phyloP scores from a whole-genome alignment of 352 stramenopile genomes.

The Phytophthora aleatoria region DNA sequence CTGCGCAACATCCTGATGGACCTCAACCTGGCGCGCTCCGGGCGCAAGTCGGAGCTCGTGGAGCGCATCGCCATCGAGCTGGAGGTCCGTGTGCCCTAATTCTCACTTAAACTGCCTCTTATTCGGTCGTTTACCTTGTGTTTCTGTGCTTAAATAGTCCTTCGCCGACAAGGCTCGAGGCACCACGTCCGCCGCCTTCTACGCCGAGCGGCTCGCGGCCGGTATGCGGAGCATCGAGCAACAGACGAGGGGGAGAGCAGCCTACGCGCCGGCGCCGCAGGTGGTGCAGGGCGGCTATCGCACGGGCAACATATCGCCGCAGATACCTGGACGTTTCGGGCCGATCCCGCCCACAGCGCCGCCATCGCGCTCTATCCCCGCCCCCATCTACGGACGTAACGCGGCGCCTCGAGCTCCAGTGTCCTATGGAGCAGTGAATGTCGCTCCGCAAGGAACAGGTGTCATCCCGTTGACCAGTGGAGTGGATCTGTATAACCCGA shows the following conservation, averaged over 20 bases:
- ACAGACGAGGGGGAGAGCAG: constrained; percentile 35
- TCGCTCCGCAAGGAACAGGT: constrained; percentile 11
- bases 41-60: constrained; percentile 80
- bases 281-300: constrained; percentile 8
- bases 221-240: constrained; percentile 57
- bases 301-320: constrained; percentile 1
- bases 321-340: constrained; percentile 7
- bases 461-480: constrained; percentile 32
- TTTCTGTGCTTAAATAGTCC: constrained; percentile 28
- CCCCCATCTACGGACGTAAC: constrained; percentile 22
- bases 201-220: constrained; percentile 53
- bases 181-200: constrained; percentile 55
- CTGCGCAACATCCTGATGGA: constrained; percentile 73
- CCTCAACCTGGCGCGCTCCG: constrained; percentile 71
- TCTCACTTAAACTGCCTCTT: not conserved
- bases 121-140: constrained; percentile 2
- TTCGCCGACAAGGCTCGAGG: constrained; percentile 59
- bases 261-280: constrained; percentile 6
- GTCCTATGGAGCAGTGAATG: constrained; percentile 12
- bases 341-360: constrained; percentile 15
- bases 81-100: constrained; percentile 40
- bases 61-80: constrained; percentile 70
- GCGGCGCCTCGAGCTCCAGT: not conserved
- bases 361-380: constrained; percentile 16
- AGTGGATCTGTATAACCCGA: constrained; percentile 44